Evolutionary conservation across 768 basidiomycete species (phyloP).

Genomic region (Hemileccinum rubropunctum): DNA sequence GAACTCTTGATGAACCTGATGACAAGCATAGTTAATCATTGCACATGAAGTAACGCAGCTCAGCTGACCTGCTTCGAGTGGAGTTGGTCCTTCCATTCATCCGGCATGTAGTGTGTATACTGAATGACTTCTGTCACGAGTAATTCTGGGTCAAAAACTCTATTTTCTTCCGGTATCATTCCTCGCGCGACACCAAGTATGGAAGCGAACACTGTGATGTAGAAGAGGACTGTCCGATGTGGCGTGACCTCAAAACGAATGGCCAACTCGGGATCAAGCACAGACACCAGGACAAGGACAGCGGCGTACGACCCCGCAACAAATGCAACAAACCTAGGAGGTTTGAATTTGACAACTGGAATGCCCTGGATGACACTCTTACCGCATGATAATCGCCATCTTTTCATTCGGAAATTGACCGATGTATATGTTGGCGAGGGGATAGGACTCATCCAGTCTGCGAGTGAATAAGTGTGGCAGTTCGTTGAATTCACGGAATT

Average conservation of each 20-base stretch:
- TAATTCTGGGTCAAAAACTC: slow-evolving; percentile 90
- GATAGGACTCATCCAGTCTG: slow-evolving; percentile 85
- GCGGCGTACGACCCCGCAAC: slow-evolving; percentile 96
- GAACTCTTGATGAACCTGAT: slow-evolving; percentile 86
- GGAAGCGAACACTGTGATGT: slow-evolving; percentile 83
- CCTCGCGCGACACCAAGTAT: slow-evolving; percentile 87
- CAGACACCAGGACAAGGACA: slow-evolving; percentile 87
- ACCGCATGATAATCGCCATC: slow-evolving; percentile 87
- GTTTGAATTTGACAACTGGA: slow-evolving; percentile 1
- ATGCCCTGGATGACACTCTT: slow-evolving; percentile 22
- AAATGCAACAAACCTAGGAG: slow-evolving; percentile 85
- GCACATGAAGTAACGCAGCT: background rate
- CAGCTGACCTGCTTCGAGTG: slow-evolving; percentile 78
- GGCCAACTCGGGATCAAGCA: slow-evolving; percentile 91
- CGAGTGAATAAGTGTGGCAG: slow-evolving; percentile 89
- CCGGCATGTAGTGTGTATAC: slow-evolving; percentile 95
- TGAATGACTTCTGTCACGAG: slow-evolving; percentile 90
- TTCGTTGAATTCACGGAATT: slow-evolving; percentile 99
- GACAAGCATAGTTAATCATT: background rate
- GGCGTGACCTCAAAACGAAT: slow-evolving; percentile 93
- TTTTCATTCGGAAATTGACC: slow-evolving; percentile 98
- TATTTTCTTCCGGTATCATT: slow-evolving; percentile 94
- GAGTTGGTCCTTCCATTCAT: slow-evolving; percentile 83
- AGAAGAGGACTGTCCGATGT: slow-evolving; percentile 92
- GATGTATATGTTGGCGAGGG: slow-evolving; percentile 90